Evolutionary conservation across 768 basidiomycete species (phyloP).

Genomic region (Epithele typhae): DNA sequence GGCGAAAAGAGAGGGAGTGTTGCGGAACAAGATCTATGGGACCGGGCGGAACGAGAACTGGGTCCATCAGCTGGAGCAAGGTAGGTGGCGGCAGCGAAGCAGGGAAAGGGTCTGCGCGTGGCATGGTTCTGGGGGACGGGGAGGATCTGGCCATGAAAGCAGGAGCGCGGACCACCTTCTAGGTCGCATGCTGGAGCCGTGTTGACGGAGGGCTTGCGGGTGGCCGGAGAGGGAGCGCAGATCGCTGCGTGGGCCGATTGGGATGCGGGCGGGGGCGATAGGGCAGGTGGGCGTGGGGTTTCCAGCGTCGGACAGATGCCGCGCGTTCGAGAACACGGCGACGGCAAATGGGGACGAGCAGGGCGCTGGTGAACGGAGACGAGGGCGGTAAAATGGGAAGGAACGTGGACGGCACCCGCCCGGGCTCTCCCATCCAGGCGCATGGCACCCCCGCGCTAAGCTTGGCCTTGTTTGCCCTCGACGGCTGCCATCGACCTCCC

Average conservation of each 20-base stretch:
- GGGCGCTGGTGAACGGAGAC: neutral
- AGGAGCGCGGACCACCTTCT: slow-evolving; percentile 1
- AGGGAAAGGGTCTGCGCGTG: slow-evolving; percentile 2
- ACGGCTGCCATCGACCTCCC: neutral
- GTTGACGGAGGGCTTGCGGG: slow-evolving; percentile 1
- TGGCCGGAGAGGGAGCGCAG: slow-evolving; percentile 8
- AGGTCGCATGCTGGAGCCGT: slow-evolving; percentile 1
- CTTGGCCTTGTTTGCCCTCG: slow-evolving; percentile 20
- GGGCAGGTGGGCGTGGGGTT: neutral
- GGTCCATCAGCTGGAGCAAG: slow-evolving; percentile 2
- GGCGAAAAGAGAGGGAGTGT: too few species aligned
- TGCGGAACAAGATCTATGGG: slow-evolving; percentile 7
- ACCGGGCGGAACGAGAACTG: neutral
- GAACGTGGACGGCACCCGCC: slow-evolving; percentile 3
- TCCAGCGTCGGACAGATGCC: slow-evolving; percentile 2
- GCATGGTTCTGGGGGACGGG: slow-evolving; percentile 3
- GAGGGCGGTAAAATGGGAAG: slow-evolving; percentile 1
- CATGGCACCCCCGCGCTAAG: neutral
- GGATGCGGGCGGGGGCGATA: slow-evolving; percentile 5
- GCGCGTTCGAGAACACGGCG: too few species aligned
- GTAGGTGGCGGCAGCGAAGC: slow-evolving; percentile 5
- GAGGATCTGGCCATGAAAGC: neutral
- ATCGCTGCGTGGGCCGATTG: slow-evolving; percentile 2
- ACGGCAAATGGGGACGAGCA: too few species aligned
- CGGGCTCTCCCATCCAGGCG: neutral